Conservation (phyloP, 164 flowering plant species). For the Aristolochia fimbriata region DNA sequence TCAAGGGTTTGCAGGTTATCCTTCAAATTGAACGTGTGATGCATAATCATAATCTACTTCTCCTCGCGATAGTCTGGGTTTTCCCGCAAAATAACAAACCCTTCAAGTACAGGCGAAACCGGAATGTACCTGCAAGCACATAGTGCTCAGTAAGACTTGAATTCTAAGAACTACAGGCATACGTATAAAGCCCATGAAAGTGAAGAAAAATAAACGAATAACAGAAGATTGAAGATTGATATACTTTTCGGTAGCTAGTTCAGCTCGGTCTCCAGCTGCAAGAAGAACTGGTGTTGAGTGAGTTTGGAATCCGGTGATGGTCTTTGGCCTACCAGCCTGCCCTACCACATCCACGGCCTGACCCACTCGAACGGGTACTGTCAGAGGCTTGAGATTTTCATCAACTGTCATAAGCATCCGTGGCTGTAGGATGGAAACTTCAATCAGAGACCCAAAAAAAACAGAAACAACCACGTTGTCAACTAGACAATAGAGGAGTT, state of each 20-base stretch:
- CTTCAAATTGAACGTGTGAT: too few species aligned
- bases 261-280: conserved; percentile 95
- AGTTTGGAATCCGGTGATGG: conserved; percentile 96
- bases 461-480: not conserved
- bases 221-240: not conserved
- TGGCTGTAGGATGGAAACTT: conserved; percentile 41
- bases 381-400: conserved; percentile 73
- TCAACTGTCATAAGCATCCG: conserved; percentile 93
- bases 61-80: conserved; percentile 92
- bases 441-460: not conserved
- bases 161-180: not conserved
- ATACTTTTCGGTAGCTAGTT: conserved; percentile 92
- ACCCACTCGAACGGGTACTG: conserved; percentile 95
- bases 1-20: too few species aligned
- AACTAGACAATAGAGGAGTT: not conserved
- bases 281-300: conserved; percentile 96
- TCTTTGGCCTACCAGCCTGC: conserved; percentile 95
- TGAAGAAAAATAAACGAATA: not conserved
- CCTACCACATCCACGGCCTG: conserved; percentile 99
- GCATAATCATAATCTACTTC: not conserved
- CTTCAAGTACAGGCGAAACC: conserved; percentile 78
- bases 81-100: conserved; percentile 85
- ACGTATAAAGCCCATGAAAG: not conserved
- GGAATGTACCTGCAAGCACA: conserved; percentile 58
- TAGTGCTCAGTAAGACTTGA: not conserved